Evolutionary conservation across 192 early-diverging fungal species (phyloP).

Genomic region (Coemansia sp.): DNA sequence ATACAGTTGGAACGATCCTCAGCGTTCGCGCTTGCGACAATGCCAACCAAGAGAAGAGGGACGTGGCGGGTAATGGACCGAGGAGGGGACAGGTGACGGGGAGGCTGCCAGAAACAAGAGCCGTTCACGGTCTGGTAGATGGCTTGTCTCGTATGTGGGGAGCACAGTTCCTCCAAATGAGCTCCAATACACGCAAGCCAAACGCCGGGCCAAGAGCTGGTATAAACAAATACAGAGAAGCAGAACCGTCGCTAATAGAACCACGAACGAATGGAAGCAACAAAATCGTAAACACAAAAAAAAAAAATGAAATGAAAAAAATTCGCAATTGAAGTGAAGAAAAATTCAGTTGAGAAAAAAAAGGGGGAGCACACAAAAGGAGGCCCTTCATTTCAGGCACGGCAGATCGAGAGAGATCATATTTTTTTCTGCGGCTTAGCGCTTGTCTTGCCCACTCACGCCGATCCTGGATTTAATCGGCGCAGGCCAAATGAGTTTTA

Average conservation of each 20-base stretch:
- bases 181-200: background rate
- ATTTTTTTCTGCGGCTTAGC: slow-evolving; percentile 2
- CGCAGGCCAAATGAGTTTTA: background rate
- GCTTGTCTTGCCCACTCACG: background rate
- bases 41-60: background rate
- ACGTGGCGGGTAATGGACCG: background rate
- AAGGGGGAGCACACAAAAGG: background rate
- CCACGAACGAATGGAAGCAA: background rate
- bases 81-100: background rate
- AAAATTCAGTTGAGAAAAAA: background rate
- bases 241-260: background rate
- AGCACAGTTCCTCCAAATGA: background rate
- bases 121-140: background rate
- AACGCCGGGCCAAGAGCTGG: background rate
- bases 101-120: background rate
- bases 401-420: slow-evolving; percentile 2
- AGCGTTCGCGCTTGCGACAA: background rate
- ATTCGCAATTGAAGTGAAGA: background rate
- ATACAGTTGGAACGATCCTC: background rate
- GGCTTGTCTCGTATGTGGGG: background rate
- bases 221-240: background rate
- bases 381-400: background rate
- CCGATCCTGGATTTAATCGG: slow-evolving; percentile 3
- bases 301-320: background rate
- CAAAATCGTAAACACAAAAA: background rate